Evolutionary conservation across 1,284 basidiomycete species (phyloP).

Genomic region (Ceratobasidium sp.): DNA sequence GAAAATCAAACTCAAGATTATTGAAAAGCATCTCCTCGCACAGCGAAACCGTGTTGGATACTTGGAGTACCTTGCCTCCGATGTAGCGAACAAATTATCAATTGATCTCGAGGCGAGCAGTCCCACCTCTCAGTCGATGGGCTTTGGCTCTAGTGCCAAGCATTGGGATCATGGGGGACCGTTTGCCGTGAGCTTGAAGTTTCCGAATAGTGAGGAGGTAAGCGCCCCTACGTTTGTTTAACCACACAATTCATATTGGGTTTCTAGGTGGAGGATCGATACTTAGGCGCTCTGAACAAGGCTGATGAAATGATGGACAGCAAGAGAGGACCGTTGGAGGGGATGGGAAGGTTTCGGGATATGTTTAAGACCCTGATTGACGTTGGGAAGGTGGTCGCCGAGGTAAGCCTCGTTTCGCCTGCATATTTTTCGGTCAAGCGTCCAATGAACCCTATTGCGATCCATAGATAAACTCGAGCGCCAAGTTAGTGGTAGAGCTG

Average conservation of each 20-base stretch:
- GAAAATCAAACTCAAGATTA: background rate
- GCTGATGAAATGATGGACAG: background rate
- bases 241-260: background rate
- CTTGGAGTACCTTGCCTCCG: background rate
- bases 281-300: background rate
- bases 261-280: background rate
- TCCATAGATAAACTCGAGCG: slow-evolving; percentile 2
- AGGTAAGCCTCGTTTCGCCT: background rate
- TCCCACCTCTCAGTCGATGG: background rate
- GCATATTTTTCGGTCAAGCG: too few species aligned
- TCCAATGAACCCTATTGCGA: background rate
- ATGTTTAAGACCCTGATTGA: background rate
- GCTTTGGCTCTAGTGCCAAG: background rate
- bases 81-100: background rate
- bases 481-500: background rate
- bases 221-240: too few species aligned
- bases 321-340: background rate
- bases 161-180: background rate
- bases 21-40: background rate
- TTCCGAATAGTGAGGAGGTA: background rate
- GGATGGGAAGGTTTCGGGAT: background rate
- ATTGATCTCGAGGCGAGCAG: background rate
- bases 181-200: background rate
- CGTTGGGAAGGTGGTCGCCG: background rate
- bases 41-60: background rate